Evolutionary conservation across 2,329 filamentous ascomycete species (phyloP), one percentile per base, ranked within the genome.

Genomic region (Scedosporium dehoogii): DNA sequence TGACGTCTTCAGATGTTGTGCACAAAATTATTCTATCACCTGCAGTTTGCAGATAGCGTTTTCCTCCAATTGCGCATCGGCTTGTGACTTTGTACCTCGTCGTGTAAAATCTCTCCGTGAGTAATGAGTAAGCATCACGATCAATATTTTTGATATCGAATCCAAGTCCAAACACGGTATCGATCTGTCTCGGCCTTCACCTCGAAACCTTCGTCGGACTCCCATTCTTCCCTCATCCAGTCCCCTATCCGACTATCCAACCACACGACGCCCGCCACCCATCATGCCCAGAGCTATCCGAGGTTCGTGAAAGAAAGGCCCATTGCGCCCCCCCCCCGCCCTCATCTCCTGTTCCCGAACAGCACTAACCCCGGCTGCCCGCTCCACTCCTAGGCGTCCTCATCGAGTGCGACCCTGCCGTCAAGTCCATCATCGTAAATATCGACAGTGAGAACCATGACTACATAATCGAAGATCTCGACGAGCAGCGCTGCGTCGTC

Each of bases 381-480:
- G 59, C 42, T 33, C 63, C 27, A 44, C 63, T 18, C 33, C 21
- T 60, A 84, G 89, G 89, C 65, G 86, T 90, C 29, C 81, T 93
- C 66, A 85, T 93, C 74, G 85, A 91, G 74, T 91, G 88, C 75
- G 90, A 93, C 72, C 87, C 90, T n/a, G 90, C 88, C 55, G 92
- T 93, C 81, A 92, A 92, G 75, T 89, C 90, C 66, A 91, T 92
- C 78, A 88, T 93, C 70, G 79, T 90, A 68, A 89, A 86, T 69
- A 89, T 93, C 67, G 87, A 93, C 74, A 83, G 79, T 68, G 79
- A 84, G 63, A 81, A 82, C 67, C 85, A 92, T 73, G 85, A 87
- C 66, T 90, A 85, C 72, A 89, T 93, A 70, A 89, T 92, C 65
- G 88, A 92, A 69, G 88, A 92, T 65, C 81, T 92, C 1, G 89